Conservation (phyloP, 257 asterid genomes). For the Asclepias syriaca region DNA sequence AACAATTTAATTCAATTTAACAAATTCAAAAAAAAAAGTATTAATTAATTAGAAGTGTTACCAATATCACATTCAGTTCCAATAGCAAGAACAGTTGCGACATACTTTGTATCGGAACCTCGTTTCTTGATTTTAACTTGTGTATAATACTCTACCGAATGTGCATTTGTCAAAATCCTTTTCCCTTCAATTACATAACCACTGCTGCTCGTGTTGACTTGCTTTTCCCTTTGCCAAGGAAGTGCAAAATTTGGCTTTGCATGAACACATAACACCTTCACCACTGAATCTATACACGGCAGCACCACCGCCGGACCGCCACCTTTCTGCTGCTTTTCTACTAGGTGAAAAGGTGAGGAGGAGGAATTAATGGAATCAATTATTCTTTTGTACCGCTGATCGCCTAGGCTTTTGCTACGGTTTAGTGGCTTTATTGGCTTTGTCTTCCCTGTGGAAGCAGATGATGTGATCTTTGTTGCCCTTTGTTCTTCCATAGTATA, state of each 20-base stretch:
- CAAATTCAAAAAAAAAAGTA: too few species aligned
- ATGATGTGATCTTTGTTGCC: too few species aligned
- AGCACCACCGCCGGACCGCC: too few species aligned
- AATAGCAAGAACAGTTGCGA: conserved; percentile 83
- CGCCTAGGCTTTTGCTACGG: neutral
- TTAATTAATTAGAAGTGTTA: conserved; percentile 21
- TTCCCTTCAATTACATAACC: conserved; percentile 84
- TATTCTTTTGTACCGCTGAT: neutral
- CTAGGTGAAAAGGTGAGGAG: neutral
- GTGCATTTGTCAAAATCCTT: conserved; percentile 92
- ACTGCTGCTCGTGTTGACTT: conserved; percentile 82
- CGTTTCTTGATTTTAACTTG: conserved; percentile 95
- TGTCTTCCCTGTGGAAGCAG: too few species aligned
- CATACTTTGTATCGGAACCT: conserved; percentile 81
- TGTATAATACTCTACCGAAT: conserved; percentile 87
- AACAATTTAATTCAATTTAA: too few species aligned
- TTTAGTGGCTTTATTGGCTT: neutral
- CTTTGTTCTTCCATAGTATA: too few species aligned
- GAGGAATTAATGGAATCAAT: neutral
- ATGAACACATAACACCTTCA: conserved; percentile 82
- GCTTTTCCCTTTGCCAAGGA: conserved; percentile 96
- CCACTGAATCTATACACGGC: conserved; percentile 38
- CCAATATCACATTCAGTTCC: conserved; percentile 96
- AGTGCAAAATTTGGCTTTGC: conserved; percentile 88
- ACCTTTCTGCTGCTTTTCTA: too few species aligned